Conservation (phyloP, 75 land plant genomes). For the Picea glauca region DNA sequence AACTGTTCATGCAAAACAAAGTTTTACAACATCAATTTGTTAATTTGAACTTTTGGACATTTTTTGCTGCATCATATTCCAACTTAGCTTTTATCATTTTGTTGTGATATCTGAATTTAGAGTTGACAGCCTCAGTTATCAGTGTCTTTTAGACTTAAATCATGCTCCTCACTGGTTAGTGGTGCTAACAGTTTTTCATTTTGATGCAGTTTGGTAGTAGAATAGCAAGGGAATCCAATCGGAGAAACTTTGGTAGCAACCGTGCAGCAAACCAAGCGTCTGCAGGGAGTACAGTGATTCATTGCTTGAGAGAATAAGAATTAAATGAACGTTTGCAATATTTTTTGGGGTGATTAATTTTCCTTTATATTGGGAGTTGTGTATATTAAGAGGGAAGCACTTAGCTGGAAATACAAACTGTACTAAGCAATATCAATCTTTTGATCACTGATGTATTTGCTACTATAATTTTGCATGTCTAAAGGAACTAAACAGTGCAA, state of each 20-base stretch:
- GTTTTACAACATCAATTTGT: neutral
- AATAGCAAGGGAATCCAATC: constrained; percentile 90
- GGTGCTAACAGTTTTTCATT: neutral
- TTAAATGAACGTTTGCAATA: no score
- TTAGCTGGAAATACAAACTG: neutral
- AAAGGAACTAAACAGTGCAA: neutral
- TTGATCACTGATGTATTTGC: neutral
- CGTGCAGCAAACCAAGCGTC: constrained; percentile 92
- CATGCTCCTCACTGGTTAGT: neutral
- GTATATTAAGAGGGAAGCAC: neutral
- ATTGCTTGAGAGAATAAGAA: neutral
- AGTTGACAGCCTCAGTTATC: neutral
- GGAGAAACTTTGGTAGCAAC: constrained; percentile 88
- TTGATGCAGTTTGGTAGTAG: constrained; percentile 87
- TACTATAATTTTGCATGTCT: neutral
- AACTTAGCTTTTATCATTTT: neutral
- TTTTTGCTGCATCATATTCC: neutral
- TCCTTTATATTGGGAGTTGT: neutral
- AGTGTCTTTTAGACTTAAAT: neutral
- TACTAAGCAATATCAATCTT: neutral
- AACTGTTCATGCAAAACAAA: neutral
- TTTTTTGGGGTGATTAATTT: neutral
- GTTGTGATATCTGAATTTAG: neutral
- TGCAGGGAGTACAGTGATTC: constrained; percentile 66
- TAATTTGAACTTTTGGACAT: neutral